phyloP scores from a whole-genome alignment of 73 alveolate genomes.

The Stentor coeruleus region DNA sequence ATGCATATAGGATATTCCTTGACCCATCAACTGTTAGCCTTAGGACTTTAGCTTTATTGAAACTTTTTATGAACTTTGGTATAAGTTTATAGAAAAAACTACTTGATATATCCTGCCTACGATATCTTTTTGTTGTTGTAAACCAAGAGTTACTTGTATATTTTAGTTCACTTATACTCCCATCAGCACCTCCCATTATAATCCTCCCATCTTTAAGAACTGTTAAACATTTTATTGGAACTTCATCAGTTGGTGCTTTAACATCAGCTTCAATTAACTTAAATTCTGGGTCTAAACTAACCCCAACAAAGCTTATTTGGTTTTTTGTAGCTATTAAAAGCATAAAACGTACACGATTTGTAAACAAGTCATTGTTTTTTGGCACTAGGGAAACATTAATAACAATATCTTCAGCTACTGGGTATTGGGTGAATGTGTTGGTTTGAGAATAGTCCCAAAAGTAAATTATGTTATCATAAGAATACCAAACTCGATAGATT shows the following conservation, averaged over 20 bases:
- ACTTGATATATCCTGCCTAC: not conserved
- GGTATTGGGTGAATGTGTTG: not conserved
- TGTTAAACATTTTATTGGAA: not conserved
- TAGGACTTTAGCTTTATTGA: not conserved
- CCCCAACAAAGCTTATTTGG: constrained; percentile 1
- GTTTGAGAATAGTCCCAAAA: constrained; percentile 9
- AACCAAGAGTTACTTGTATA: constrained; percentile 20
- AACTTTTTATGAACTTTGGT: not conserved
- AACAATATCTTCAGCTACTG: not conserved
- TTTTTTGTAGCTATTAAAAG: not conserved
- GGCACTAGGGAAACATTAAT: constrained; percentile 1
- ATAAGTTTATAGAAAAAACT: not conserved
- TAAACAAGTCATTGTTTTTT: constrained; percentile 14
- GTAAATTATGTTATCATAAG: not conserved
- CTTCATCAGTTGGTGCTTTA: not conserved
- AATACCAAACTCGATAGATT: constrained; percentile 12
- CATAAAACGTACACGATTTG: constrained; percentile 2
- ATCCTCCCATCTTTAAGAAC: not conserved
- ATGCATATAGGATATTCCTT: constrained; percentile 8
- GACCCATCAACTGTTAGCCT: constrained; percentile 2
- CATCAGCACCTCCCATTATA: constrained; percentile 6
- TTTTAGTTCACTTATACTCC: constrained; percentile 5
- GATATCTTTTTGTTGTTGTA: not conserved
- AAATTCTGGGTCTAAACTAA: not conserved
- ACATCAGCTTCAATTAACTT: not conserved